Percentiles rank a stretch among this genome's conserved stretches.
Evolutionary conservation across 495 filamentous ascomycete species (phyloP).

Genomic region (Pyrenopolyporus hunteri): DNA sequence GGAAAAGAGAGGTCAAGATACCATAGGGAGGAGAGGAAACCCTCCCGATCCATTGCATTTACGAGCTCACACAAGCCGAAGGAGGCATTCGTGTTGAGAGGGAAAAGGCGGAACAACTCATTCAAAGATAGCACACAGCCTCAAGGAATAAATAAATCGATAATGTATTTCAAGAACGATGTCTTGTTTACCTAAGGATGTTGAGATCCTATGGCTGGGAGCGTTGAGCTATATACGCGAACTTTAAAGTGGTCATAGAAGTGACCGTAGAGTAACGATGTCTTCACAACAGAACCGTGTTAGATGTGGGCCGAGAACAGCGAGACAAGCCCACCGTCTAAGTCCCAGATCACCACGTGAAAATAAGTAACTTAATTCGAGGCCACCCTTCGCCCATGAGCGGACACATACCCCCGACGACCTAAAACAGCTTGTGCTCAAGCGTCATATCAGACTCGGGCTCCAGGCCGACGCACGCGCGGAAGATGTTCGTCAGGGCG

Average conservation of each 20-base stretch:
- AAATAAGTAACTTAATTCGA: too few species aligned
- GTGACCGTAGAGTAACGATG: not conserved
- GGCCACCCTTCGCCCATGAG: too few species aligned
- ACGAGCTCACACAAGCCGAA: too few species aligned
- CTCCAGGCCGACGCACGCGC: constrained; percentile 95
- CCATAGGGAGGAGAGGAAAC: not conserved
- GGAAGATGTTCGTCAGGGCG: constrained; percentile 97
- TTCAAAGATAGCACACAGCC: not conserved
- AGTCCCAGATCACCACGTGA: too few species aligned
- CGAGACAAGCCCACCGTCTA: too few species aligned
- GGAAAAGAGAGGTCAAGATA: not conserved
- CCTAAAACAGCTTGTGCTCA: constrained; percentile 93
- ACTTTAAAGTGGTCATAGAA: constrained; percentile 1
- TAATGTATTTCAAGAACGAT: constrained; percentile 1
- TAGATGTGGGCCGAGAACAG: too few species aligned
- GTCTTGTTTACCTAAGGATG: constrained; percentile 16
- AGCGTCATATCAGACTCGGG: constrained; percentile 99
- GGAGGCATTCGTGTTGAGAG: not conserved
- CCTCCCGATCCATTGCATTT: constrained; percentile 4
- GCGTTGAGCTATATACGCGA: constrained; percentile 24
- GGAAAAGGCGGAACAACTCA: too few species aligned
- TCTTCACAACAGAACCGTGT: too few species aligned
- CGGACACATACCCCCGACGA: too few species aligned
- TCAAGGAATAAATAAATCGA: not conserved
- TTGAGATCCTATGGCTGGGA: constrained; percentile 27